Base-by-base conservation (phyloP, 306 rosid genomes). In the Oemleria cerasiformis region DNA sequence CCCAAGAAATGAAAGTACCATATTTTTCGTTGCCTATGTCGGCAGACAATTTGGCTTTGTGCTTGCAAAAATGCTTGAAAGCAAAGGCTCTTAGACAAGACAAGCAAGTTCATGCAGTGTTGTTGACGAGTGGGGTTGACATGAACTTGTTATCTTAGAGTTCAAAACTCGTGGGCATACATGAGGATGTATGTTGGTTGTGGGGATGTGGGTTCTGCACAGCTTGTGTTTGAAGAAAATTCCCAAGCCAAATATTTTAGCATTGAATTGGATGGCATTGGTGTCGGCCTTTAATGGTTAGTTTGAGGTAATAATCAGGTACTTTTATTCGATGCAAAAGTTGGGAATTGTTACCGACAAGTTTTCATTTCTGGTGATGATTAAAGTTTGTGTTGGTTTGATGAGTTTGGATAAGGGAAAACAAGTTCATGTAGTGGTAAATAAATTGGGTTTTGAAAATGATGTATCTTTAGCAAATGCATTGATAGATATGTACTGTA, bases 161-260 rank as follows among this genome's bases (percentile, higher is more conserved):
- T n/a, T n/a, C n/a, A n/a, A n/a, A n/a, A n/a, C n/a, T n/a, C n/a
- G n/a, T n/a, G n/a, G n/a, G n/a, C n/a, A n/a, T n/a, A n/a, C n/a
- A 83, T 86, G 36, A 90, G 90, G 36, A 77, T 86, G 87, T 89
- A 89, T 62, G 88, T 87, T 19, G 65, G 96, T 58, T 89, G 84
- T 66, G 76, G 84, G 10, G 86, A 84, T 9, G 15, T 85, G 25
- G 78, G 74, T 49, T 81, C 85, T 9, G 87, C 92, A 3, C 69
- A 44, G 40, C 40, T 67, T 41, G 70, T 81, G 78, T 66, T 85
- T 38, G 43, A n/a, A n/a, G 1, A 55, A 71, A 62, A 68, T 78
- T 43, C 59, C 62, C 56, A 67, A 68, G 30, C 92, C 96, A 89
- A 89, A n/a, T n/a, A n/a, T n/a, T n/a, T n/a, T n/a, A n/a, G n/a